phyloP scores from a whole-genome alignment of 257 asterid genomes.

The Primulina huaijiensis region DNA sequence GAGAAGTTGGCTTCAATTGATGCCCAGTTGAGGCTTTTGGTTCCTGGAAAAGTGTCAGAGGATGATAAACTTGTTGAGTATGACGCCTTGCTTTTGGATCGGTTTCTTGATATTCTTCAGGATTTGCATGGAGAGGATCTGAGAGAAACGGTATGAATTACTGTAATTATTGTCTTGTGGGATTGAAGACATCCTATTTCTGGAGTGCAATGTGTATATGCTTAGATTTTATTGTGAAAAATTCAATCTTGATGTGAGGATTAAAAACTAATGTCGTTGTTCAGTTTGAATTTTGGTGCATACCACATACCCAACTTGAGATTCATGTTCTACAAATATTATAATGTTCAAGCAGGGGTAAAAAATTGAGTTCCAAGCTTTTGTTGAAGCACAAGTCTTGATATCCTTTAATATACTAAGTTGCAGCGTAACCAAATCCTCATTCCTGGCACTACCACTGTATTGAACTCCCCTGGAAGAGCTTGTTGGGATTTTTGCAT shows the following conservation, averaged over 20 bases:
- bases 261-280: not conserved
- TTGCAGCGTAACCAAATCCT: not conserved
- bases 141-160: constrained; percentile 43
- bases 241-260: constrained; percentile 1
- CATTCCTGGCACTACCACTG: not conserved
- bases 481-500: constrained; percentile 6
- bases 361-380: not conserved
- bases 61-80: constrained; percentile 63
- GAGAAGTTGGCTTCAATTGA: constrained; percentile 46
- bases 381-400: not conserved
- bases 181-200: constrained; percentile 13
- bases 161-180: not conserved
- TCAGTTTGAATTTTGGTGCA: not conserved
- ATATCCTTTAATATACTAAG: not conserved
- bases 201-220: not conserved
- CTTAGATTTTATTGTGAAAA: constrained; percentile 11
- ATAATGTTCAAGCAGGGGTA: not conserved
- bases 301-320: not conserved
- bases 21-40: constrained; percentile 58
- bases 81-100: constrained; percentile 65
- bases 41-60: constrained; percentile 55
- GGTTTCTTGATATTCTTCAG: constrained; percentile 61
- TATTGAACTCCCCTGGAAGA: not conserved
- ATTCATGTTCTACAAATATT: not conserved
- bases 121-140: constrained; percentile 59